Evolutionary conservation across 176 grass and related monocot species (phyloP).

Genomic region (Carex pumila): DNA sequence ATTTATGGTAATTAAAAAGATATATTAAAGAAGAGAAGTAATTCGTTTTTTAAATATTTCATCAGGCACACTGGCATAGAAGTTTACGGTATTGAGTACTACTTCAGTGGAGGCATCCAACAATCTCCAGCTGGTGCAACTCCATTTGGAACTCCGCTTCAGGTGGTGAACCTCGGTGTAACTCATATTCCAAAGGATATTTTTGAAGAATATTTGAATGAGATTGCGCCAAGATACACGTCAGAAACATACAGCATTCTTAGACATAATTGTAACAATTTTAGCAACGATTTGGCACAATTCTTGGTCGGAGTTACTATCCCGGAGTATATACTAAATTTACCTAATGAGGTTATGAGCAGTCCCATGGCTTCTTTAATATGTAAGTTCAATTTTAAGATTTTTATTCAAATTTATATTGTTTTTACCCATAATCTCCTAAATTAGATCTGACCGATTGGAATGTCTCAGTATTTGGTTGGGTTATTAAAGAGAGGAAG

Average conservation of each 20-base stretch:
- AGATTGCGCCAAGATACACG: slow-evolving; percentile 61
- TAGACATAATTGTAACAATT: slow-evolving; percentile 93
- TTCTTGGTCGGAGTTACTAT: slow-evolving; percentile 57
- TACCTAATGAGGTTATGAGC: slow-evolving; percentile 76
- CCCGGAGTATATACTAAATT: slow-evolving; percentile 71
- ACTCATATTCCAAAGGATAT: slow-evolving; percentile 67
- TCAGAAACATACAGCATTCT: slow-evolving; percentile 70
- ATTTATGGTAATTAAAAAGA: neutral
- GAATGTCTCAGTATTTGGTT: neutral
- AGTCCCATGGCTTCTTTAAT: slow-evolving; percentile 67
- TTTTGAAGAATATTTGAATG: slow-evolving; percentile 74
- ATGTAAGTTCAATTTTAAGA: slow-evolving; percentile 24
- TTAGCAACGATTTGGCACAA: slow-evolving; percentile 75
- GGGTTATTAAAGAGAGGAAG: neutral
- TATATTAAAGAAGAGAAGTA: neutral
- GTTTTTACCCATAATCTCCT: neutral
- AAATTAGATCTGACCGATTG: neutral
- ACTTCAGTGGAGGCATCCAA: slow-evolving; percentile 79
- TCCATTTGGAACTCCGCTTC: slow-evolving; percentile 55
- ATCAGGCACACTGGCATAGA: slow-evolving; percentile 80
- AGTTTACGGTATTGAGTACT: slow-evolving; percentile 76
- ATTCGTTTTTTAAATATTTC: neutral
- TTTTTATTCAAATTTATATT: neutral
- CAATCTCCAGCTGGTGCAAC: slow-evolving; percentile 39
- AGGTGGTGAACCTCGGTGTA: slow-evolving; percentile 48